Base-by-base conservation (phyloP, 441 rosid genomes). In the Aleurites moluccanus region DNA sequence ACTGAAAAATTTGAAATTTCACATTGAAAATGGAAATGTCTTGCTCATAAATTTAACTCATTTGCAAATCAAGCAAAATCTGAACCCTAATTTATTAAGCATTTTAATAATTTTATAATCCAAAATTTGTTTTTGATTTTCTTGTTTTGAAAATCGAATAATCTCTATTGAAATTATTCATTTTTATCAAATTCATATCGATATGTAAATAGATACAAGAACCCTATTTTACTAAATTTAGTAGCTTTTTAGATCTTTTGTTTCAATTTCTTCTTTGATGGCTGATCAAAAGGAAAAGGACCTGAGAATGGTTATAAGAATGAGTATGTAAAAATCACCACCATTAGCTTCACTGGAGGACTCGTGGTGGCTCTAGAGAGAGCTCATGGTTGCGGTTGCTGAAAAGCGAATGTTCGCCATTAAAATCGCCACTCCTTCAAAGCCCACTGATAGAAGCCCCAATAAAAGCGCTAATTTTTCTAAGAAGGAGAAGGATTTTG, bases 221-320 rank as follows among this genome's bases (percentile, higher is more conserved):
- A 71, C 79, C 83, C 77, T 79, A 67, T 72, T 59, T 83, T 69
- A 57, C 40, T 70, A 33, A 66, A 67, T 56, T 73, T 53, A 23
- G 64, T 40, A 27, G 21, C 64, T 63, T n/a, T 67, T 52, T 45
- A 62, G 78, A 67, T 60, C 78, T 57, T n/a, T n/a, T 21, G 42
- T 60, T 50, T 49, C 59, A 35, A 13, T 18, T 35, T 60, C 50
- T 44, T 63, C 59, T 20, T 71, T 78, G 60, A 95, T 95, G 99
- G 95, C 93, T 85, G 97, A 95, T 88, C 98, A 93, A 80, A 97
- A 93, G 53, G 97, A 90, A 45, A 92, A 93, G 77, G 98, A 95
- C 75, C 81, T 91, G 77, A 82, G 82, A 86, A 84, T 86, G 94
- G 99, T 98, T 69, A 79, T 93, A 47, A 79, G 86, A 81, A 88